Conservation (phyloP, 2,329 filamentous ascomycete genomes). For the Aureobasidium sp. region DNA sequence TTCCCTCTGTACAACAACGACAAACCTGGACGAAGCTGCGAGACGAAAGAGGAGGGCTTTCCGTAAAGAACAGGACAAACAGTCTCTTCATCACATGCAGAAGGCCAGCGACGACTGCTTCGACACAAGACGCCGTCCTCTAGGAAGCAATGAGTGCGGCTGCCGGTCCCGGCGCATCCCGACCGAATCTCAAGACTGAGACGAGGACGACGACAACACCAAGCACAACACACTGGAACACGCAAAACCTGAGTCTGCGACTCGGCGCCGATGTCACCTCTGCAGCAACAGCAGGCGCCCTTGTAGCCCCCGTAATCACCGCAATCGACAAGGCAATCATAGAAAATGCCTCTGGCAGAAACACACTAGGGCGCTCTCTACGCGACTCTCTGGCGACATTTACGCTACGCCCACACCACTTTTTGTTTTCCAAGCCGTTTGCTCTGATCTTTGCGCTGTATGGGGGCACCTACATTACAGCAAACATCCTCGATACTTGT, state of each 20-base stretch:
- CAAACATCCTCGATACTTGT: conserved; percentile 78
- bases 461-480: conserved; percentile 81
- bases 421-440: conserved; percentile 60
- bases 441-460: conserved; percentile 65
- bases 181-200: not conserved
- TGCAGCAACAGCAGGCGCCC: conserved; percentile 62
- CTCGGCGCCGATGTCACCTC: conserved; percentile 62
- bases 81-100: not conserved
- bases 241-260: conserved; percentile 60
- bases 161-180: conserved; percentile 22
- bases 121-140: conserved; percentile 8
- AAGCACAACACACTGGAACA: conserved; percentile 56
- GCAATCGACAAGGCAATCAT: conserved; percentile 85
- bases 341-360: conserved; percentile 69
- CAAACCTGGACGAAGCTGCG: not conserved
- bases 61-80: not conserved
- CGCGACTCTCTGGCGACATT: conserved; percentile 52
- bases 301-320: conserved; percentile 78
- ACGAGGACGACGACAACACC: conserved; percentile 7
- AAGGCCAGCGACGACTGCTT: not conserved
- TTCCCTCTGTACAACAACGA: not conserved
- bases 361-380: conserved; percentile 54
- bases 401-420: conserved; percentile 51
- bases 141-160: conserved; percentile 24
- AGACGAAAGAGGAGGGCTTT: not conserved